Evolutionary conservation across 371 early-diverging fungal genomes (phyloP).

Genomic region (Rhizopus arrhizus): DNA sequence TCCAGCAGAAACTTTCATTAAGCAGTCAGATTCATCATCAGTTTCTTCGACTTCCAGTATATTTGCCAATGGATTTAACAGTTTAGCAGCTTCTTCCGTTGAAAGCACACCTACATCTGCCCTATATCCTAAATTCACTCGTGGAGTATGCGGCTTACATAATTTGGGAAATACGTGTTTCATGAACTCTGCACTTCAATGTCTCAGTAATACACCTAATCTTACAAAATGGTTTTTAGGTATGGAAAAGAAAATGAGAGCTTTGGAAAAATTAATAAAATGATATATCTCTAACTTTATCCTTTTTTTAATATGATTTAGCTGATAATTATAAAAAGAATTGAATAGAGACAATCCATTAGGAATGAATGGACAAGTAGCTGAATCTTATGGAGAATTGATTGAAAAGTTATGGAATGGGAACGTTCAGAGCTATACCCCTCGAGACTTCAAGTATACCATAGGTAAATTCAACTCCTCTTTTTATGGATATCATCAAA

Average conservation of each 20-base stretch:
- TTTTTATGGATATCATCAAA: constrained; percentile 74
- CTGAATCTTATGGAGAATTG: constrained; percentile 68
- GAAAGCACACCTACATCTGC: constrained; percentile 12
- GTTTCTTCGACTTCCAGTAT: constrained; percentile 28
- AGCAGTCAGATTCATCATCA: constrained; percentile 8
- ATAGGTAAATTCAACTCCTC: constrained; percentile 68
- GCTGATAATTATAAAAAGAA: constrained; percentile 47
- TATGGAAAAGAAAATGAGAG: not conserved
- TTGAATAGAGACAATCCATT: constrained; percentile 61
- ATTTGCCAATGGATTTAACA: constrained; percentile 28
- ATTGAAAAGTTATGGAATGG: constrained; percentile 66
- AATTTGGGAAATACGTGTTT: constrained; percentile 92
- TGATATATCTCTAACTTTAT: not conserved
- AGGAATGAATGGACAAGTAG: constrained; percentile 64
- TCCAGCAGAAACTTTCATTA: constrained; percentile 14
- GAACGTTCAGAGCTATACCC: constrained; percentile 43
- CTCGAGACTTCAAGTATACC: constrained; percentile 71
- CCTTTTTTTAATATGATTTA: constrained; percentile 3
- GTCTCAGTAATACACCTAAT: constrained; percentile 67
- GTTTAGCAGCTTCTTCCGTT: constrained; percentile 6
- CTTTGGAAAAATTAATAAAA: too few relatives aligned
- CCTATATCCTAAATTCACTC: not conserved
- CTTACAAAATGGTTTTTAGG: constrained; percentile 66
- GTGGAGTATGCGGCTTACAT: constrained; percentile 66
- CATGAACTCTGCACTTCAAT: constrained; percentile 86